Conservation (phyloP, 805 yeast genomes). For the Candida corydali region DNA sequence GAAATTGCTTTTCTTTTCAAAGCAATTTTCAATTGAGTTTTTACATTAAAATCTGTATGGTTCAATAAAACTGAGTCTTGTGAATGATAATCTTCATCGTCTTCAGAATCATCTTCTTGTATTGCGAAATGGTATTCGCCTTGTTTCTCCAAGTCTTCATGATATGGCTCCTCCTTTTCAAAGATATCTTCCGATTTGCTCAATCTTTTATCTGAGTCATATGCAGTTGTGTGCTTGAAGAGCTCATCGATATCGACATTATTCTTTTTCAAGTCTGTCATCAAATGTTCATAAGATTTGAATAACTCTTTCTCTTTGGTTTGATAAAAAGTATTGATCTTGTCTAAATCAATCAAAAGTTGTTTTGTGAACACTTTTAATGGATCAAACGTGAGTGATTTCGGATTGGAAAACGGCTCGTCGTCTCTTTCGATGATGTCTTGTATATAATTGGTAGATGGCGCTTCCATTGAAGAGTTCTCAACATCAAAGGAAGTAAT, state of each 20-base stretch:
- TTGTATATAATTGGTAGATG: slow-evolving; percentile 3
- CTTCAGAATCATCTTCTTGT: slow-evolving; percentile 18
- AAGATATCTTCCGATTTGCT: slow-evolving; percentile 7
- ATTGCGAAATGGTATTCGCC: slow-evolving; percentile 31
- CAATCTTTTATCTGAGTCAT: slow-evolving; percentile 11
- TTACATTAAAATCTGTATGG: slow-evolving; percentile 46
- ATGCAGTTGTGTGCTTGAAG: slow-evolving; percentile 22
- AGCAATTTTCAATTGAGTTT: slow-evolving; percentile 53
- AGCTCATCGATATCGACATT: slow-evolving; percentile 23
- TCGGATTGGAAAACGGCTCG: slow-evolving; percentile 10
- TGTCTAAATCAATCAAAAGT: slow-evolving; percentile 45
- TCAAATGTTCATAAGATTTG: slow-evolving; percentile 40
- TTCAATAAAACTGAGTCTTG: slow-evolving; percentile 46
- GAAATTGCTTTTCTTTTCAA: slow-evolving; percentile 64
- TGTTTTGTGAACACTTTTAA: slow-evolving; percentile 43
- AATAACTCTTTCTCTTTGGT: slow-evolving; percentile 44
- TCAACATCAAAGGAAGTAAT: slow-evolving; percentile 3
- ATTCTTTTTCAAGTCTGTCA: slow-evolving; percentile 41
- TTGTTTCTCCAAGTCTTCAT: slow-evolving; percentile 15
- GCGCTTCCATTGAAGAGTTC: slow-evolving; percentile 2
- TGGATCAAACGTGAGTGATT: slow-evolving; percentile 15
- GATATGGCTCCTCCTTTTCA: background rate
- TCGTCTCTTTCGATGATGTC: slow-evolving; percentile 6
- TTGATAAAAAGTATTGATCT: slow-evolving; percentile 50
- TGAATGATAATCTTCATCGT: slow-evolving; percentile 22